A percentile compares a stretch with the other conserved stretches of the same genome.
phyloP scores from a whole-genome alignment of 2,329 filamentous ascomycete species.

The Fusarium nygamai region DNA sequence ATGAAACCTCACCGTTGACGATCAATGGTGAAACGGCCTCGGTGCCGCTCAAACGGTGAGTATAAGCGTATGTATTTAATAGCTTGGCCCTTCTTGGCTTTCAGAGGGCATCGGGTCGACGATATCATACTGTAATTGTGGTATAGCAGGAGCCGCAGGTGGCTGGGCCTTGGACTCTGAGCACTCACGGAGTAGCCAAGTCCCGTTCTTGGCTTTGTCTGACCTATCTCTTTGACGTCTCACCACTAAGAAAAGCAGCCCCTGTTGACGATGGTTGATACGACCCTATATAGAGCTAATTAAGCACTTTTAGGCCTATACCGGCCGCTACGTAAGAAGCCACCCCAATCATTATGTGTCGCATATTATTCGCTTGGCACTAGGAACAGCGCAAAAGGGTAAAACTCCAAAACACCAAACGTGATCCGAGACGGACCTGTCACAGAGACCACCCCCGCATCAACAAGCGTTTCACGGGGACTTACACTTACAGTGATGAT shows the following conservation, averaged over 20 bases:
- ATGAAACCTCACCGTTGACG: conserved; percentile 22
- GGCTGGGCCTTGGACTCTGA: not conserved
- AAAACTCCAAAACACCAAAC: conserved; percentile 42
- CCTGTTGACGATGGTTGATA: not conserved
- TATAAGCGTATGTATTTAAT: not conserved
- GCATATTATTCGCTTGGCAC: conserved; percentile 21
- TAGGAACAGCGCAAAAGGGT: conserved; percentile 16
- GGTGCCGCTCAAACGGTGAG: conserved; percentile 20
- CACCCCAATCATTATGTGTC: conserved; percentile 2
- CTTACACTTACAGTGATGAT: not conserved
- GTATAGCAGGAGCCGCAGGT: not conserved
- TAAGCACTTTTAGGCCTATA: conserved; percentile 25
- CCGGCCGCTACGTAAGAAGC: conserved; percentile 12
- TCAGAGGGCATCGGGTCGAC: not conserved
- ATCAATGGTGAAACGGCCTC: conserved; percentile 21
- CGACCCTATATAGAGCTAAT: conserved; percentile 15
- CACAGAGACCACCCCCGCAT: conserved; percentile 43
- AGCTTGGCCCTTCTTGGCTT: conserved; percentile 26
- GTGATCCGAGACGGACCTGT: conserved; percentile 50
- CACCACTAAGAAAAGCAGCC: conserved; percentile 15
- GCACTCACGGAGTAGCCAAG: conserved; percentile 18
- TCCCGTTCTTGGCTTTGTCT: conserved; percentile 34
- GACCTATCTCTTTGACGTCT: conserved; percentile 27
- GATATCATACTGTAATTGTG: not conserved
- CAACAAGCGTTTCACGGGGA: conserved; percentile 26